phyloP scores from a whole-genome alignment of 2,329 filamentous ascomycete genomes.

The Diaporthe citri region DNA sequence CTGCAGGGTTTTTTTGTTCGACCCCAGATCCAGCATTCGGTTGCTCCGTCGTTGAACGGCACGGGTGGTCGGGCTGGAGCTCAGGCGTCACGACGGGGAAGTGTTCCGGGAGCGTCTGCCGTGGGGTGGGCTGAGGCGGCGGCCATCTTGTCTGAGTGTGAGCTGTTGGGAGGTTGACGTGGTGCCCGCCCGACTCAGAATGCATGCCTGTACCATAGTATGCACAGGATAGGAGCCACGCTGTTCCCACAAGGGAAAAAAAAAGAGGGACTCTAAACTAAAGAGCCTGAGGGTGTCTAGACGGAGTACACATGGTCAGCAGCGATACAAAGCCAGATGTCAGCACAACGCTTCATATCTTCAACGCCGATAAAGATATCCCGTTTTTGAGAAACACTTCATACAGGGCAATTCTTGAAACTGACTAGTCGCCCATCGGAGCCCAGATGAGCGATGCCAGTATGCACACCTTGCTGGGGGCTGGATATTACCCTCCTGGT shows the following conservation, averaged over 20 bases:
- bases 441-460: not conserved
- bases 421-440: not conserved
- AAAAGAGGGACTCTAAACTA: not conserved
- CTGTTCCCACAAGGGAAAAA: not conserved
- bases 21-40: not conserved
- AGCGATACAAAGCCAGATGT: not conserved
- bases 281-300: not conserved
- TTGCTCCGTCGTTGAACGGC: not conserved
- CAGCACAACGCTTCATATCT: slow-evolving; percentile 9
- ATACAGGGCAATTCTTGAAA: not conserved
- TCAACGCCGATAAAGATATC: not conserved
- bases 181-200: slow-evolving; percentile 15
- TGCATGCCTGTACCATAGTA: not conserved
- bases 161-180: not conserved
- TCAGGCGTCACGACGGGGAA: not conserved
- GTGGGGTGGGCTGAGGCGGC: not conserved
- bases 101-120: not conserved
- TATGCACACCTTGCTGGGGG: not conserved
- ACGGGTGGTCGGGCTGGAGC: too few relatives aligned
- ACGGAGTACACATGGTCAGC: not conserved
- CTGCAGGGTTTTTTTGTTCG: not conserved
- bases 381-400: not conserved
- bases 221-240: slow-evolving; percentile 1
- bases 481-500: not conserved
- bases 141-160: not conserved